Evolutionary conservation across 345 rosid species (phyloP), one percentile per base, ranked within the genome.

Genomic region (Rhodamnia rubescens): DNA sequence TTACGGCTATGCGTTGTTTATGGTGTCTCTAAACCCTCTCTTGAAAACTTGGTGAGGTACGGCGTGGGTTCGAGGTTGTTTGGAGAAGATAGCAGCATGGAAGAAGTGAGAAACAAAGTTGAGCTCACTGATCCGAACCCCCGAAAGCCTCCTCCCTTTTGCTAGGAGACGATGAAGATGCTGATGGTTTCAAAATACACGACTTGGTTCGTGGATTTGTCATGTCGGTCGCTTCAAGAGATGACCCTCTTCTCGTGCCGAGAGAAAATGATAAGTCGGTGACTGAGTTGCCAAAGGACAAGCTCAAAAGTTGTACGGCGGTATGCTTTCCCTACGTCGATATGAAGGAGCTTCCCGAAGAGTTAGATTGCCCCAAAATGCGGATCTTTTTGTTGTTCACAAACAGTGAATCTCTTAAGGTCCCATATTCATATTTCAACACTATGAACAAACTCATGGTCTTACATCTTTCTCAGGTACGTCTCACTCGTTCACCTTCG

Each of bases 31-130:
- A 15, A 64, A 24, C 75, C 75, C 0, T 64, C 75, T 64, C 0
- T 64, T 32, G 44, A 64, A 64, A 64, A 64, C 44, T 32, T 64
- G 75, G 44, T 64, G 75, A 64, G 44, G 11, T 64, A 64, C 0
- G 0, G 44, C 0, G 11, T 64, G 3, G 75, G 75, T 64, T 64
- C 0, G 0, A 8, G 44, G 75, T 15, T 64, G 8, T 64, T 64
- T 32, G 3, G 3, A 64, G 75, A 2, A 32, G 22, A 1, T 32
- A 16, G 12, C 11, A 64, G 0, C 24, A 64, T 64, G 24, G 75
- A 64, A 64, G 75, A 29, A 29, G 75, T 8, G 3, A 32, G 75
- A 32, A 2, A 64, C n/a, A 4, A 7, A 44, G 6, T 0, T 64
- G 75, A 5, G 1, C 16, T 11, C 32, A 26, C 7, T 4, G 15